Conservation (phyloP, 2,329 filamentous ascomycete genomes). For the Rhexocercosporidium sp. region DNA sequence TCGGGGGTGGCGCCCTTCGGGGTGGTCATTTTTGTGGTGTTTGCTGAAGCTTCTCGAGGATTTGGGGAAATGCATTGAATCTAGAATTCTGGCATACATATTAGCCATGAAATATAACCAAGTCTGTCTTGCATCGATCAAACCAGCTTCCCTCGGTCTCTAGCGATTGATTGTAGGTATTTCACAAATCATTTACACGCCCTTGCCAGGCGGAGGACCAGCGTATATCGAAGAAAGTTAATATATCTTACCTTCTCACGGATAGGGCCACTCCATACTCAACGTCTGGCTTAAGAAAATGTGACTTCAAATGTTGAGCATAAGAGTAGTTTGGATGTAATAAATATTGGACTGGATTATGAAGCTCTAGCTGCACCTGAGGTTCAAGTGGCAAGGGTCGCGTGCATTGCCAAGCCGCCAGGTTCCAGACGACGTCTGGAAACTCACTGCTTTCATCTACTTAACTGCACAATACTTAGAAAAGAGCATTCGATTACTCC, state of each 20-base stretch:
- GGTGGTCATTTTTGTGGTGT: constrained; percentile 26
- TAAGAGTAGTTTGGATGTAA: not conserved
- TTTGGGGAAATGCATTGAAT: constrained; percentile 17
- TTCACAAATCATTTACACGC: not conserved
- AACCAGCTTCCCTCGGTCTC: not conserved
- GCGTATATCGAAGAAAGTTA: not conserved
- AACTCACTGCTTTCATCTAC: no score
- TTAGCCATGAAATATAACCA: not conserved
- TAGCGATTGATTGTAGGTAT: not conserved
- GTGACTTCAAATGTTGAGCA: not conserved
- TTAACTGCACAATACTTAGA: no score
- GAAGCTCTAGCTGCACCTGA: not conserved
- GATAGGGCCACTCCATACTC: constrained; percentile 42
- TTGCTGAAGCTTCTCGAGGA: constrained; percentile 7
- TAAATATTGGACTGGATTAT: not conserved
- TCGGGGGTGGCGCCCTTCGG: constrained; percentile 16
- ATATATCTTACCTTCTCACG: constrained; percentile 30
- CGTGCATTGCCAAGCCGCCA: not conserved
- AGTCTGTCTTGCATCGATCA: not conserved
- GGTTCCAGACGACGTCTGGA: no score
- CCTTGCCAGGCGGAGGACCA: not conserved
- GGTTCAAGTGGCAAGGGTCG: not conserved
- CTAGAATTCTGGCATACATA: not conserved
- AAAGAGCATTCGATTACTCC: no score
- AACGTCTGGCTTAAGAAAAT: not conserved